phyloP scores from a whole-genome alignment of 352 stramenopile species.

The Pythium grandisporangium region DNA sequence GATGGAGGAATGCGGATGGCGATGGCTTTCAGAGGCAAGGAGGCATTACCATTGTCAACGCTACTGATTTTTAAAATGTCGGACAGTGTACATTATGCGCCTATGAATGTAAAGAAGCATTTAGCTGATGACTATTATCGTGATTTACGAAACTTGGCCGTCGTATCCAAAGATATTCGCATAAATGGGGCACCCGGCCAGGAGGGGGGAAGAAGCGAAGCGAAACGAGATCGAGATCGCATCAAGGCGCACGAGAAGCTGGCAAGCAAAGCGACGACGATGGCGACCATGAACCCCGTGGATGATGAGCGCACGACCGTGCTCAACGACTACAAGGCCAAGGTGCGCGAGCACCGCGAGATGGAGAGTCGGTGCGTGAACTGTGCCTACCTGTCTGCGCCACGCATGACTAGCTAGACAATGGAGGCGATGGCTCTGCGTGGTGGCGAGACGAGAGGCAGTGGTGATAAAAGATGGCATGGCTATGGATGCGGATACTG shows the following conservation, averaged over 20 bases:
- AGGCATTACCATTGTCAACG: too few relatives aligned
- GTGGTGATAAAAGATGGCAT: too few relatives aligned
- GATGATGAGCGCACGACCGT: conserved; percentile 90
- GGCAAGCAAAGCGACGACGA: conserved; percentile 5
- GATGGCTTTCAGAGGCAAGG: too few relatives aligned
- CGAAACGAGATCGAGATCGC: too few relatives aligned
- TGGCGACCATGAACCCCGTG: conserved; percentile 51
- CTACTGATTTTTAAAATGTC: too few relatives aligned
- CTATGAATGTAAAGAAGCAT: too few relatives aligned
- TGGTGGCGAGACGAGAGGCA: background rate
- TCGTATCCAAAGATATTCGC: too few relatives aligned
- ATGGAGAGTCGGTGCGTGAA: conserved; percentile 86
- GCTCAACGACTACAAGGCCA: conserved; percentile 92
- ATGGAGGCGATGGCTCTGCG: background rate
- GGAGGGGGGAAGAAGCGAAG: background rate
- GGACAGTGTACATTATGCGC: too few relatives aligned
- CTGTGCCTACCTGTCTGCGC: background rate
- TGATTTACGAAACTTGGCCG: too few relatives aligned
- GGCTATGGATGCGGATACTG: too few relatives aligned
- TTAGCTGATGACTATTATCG: too few relatives aligned
- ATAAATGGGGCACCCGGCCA: background rate
- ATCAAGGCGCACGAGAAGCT: background rate
- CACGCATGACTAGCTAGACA: background rate
- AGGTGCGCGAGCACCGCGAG: conserved; percentile 96
- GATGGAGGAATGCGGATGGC: too few relatives aligned